A percentile compares a stretch with the other conserved stretches of the same genome.
Evolutionary conservation across 257 asterid genomes (phyloP).

Genomic region (Nicotiana obtusifolia): DNA sequence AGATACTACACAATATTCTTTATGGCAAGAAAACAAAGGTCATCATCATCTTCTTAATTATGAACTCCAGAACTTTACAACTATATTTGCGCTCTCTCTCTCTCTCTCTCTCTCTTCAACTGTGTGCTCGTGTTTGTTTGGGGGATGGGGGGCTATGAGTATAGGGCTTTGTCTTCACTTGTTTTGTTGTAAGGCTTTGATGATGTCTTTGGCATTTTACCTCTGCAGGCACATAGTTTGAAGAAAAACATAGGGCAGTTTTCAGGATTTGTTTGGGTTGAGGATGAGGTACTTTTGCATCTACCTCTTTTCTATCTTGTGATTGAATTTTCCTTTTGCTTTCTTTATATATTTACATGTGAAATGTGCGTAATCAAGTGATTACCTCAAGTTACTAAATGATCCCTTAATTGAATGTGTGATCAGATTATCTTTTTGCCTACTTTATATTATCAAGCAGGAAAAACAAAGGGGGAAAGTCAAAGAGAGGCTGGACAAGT

Average conservation of each 20-base stretch:
- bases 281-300: constrained; percentile 43
- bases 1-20: constrained; percentile 75
- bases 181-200: background rate
- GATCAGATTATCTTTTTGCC: background rate
- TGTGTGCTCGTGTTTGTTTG: background rate
- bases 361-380: background rate
- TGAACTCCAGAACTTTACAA: background rate
- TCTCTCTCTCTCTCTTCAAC: background rate
- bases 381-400: background rate
- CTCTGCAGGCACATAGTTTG: constrained; percentile 45
- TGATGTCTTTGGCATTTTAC: constrained; percentile 12
- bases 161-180: background rate
- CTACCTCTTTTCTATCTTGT: background rate
- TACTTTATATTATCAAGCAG: constrained; percentile 25
- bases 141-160: background rate
- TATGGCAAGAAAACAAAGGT: constrained; percentile 91
- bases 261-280: constrained; percentile 72
- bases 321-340: background rate
- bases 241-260: constrained; percentile 64
- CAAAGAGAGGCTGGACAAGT: constrained; percentile 80
- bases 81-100: background rate
- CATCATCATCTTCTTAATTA: background rate
- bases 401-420: background rate
- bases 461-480: constrained; percentile 68
- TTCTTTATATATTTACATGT: background rate